Evolutionary conservation across 768 basidiomycete species (phyloP).

Genomic region (Cubamyces lactineus): DNA sequence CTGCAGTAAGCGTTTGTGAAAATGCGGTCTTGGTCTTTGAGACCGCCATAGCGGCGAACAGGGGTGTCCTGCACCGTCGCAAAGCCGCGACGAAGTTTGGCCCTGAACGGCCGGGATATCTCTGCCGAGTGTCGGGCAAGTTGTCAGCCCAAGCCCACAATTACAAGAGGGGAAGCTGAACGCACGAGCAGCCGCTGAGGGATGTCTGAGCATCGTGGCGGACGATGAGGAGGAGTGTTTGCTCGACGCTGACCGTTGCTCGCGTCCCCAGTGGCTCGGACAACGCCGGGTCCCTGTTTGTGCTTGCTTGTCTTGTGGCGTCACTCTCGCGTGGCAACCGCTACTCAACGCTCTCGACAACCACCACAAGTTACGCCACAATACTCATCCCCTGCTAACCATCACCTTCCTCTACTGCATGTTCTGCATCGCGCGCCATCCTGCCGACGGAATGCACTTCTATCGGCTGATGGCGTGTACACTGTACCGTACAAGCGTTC

Average conservation of each 20-base stretch:
- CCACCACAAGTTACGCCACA: too few relatives aligned
- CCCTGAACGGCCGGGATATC: conserved; percentile 35
- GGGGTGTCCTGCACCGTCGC: conserved; percentile 86
- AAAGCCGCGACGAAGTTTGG: conserved; percentile 42
- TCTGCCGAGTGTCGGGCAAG: conserved; percentile 11
- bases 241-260: conserved; percentile 18
- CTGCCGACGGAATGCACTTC: too few relatives aligned
- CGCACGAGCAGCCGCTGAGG: conserved; percentile 33
- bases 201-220: conserved; percentile 36
- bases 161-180: background rate
- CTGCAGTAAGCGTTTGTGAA: conserved; percentile 90
- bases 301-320: conserved; percentile 18
- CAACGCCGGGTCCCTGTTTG: conserved; percentile 24
- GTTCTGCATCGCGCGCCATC: too few relatives aligned
- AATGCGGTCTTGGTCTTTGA: conserved; percentile 93
- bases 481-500: too few relatives aligned
- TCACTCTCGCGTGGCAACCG: background rate
- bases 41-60: conserved; percentile 87
- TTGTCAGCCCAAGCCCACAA: background rate
- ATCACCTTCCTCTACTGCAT: background rate
- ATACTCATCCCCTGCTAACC: too few relatives aligned
- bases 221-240: conserved; percentile 29
- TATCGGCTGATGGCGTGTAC: too few relatives aligned
- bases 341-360: background rate
- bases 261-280: conserved; percentile 19